These are phyloP conservation scores for Bisporella sp. DNA, from an alignment of 2,329 filamentous ascomycete genomes.

Conservation along the genomic window DNA sequence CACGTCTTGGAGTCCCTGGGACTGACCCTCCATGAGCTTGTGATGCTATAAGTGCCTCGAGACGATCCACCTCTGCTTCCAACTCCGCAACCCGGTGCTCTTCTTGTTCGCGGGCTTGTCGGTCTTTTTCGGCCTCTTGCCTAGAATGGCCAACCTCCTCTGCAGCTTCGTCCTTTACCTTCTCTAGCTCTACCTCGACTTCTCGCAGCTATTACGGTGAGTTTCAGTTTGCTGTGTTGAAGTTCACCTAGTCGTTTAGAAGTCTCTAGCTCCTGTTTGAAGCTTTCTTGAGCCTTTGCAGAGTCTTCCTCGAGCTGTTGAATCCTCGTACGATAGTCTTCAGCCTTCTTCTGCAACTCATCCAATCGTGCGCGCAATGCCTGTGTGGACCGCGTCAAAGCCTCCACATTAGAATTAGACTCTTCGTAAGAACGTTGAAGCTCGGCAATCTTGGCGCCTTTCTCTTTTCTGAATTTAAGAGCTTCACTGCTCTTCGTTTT, in stretches of 20 bases:
- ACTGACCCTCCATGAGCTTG: conserved; percentile 35
- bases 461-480: conserved; percentile 89
- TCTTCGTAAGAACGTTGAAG: conserved; percentile 88
- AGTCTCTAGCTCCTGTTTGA: conserved; percentile 78
- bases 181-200: conserved; percentile 54
- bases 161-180: conserved; percentile 54
- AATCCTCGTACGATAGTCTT: conserved; percentile 73
- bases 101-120: conserved; percentile 52
- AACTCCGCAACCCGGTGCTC: conserved; percentile 59
- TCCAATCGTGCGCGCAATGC: conserved; percentile 75
- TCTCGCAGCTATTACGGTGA: conserved; percentile 62
- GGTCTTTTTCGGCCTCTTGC: conserved; percentile 48
- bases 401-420: conserved; percentile 66
- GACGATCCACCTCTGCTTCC: conserved; percentile 53
- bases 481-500: conserved; percentile 85
- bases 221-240: conserved; percentile 69
- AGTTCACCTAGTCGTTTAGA: conserved; percentile 75
- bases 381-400: conserved; percentile 71
- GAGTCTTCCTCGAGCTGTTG: conserved; percentile 82
- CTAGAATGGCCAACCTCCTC: conserved; percentile 46
- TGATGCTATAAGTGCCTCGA: conserved; percentile 42
- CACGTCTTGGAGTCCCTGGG: conserved; percentile 51
- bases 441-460: conserved; percentile 80
- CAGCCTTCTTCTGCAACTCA: conserved; percentile 77
- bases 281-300: conserved; percentile 75